Evolutionary conservation across 371 early-diverging fungal species (phyloP).

Genomic region (Chytridium lagenaria): DNA sequence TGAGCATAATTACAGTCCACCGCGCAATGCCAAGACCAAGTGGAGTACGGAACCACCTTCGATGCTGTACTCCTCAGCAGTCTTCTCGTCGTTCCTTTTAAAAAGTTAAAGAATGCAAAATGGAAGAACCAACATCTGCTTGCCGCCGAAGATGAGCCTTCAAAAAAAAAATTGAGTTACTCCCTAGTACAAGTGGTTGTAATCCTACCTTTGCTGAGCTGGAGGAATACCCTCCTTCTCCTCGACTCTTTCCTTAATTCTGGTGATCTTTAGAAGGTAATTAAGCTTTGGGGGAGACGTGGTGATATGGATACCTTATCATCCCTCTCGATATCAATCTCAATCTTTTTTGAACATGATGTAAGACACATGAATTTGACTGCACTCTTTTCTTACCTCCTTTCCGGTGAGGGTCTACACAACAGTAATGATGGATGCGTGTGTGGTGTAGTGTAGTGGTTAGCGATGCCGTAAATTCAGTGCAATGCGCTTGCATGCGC

Average conservation of each 20-base stretch:
- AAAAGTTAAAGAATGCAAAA: not conserved
- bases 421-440: no score
- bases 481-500: no score
- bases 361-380: not conserved
- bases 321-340: conserved; percentile 88
- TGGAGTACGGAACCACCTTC: conserved; percentile 93
- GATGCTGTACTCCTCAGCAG: conserved; percentile 78
- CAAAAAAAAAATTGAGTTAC: not conserved
- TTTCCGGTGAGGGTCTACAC: conserved; percentile 89
- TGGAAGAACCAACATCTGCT: conserved; percentile 79
- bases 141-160: conserved; percentile 89
- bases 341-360: conserved; percentile 68
- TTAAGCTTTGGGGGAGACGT: not conserved
- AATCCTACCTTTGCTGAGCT: conserved; percentile 85
- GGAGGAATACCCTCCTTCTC: conserved; percentile 98
- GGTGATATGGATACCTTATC: conserved; percentile 62
- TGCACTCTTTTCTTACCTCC: conserved; percentile 65
- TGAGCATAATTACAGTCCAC: no score
- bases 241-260: conserved; percentile 93
- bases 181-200: no score
- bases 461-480: no score
- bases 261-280: conserved; percentile 65
- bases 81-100: conserved; percentile 85
- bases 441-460: no score
- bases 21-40: conserved; percentile 97